phyloP scores from a whole-genome alignment of 306 rosid genomes.

The Vigna nakashimae region DNA sequence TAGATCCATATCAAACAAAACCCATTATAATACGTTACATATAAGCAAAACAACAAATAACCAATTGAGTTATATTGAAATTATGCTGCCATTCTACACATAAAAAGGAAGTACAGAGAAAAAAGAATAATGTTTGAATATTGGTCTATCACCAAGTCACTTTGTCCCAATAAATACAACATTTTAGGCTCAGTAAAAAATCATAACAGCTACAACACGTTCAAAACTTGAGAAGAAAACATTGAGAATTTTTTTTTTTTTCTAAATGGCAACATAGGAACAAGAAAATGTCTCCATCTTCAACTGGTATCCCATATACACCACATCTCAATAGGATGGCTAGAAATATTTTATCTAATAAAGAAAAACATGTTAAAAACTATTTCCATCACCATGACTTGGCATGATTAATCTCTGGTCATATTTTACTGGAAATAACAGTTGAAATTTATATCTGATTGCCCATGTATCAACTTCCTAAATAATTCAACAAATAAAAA shows the following conservation, averaged over 20 bases:
- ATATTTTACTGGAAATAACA: slow-evolving; percentile 9
- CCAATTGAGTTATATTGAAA: background rate
- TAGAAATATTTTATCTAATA: slow-evolving; percentile 27
- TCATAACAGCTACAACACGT: background rate
- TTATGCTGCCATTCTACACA: background rate
- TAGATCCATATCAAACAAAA: slow-evolving; percentile 8
- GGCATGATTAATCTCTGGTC: slow-evolving; percentile 9
- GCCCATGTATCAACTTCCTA: background rate
- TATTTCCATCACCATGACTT: background rate
- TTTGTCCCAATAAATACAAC: slow-evolving; percentile 17
- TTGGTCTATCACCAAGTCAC: background rate
- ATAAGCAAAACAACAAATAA: slow-evolving; percentile 7
- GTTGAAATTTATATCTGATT: slow-evolving; percentile 8
- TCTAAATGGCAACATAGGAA: slow-evolving; percentile 1
- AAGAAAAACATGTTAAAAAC: background rate
- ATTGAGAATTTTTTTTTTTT: background rate
- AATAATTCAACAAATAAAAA: slow-evolving; percentile 35
- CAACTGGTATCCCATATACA: background rate
- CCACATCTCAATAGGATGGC: background rate
- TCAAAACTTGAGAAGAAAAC: slow-evolving; percentile 31
- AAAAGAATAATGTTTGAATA: background rate
- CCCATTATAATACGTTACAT: background rate
- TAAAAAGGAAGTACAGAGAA: slow-evolving; percentile 20
- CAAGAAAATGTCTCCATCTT: slow-evolving; percentile 30
- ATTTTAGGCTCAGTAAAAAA: background rate